Evolutionary conservation across 129 eudicot genomes (phyloP), one percentile per base, ranked within the genome.

Genomic region (Tanacetum coccineum): DNA sequence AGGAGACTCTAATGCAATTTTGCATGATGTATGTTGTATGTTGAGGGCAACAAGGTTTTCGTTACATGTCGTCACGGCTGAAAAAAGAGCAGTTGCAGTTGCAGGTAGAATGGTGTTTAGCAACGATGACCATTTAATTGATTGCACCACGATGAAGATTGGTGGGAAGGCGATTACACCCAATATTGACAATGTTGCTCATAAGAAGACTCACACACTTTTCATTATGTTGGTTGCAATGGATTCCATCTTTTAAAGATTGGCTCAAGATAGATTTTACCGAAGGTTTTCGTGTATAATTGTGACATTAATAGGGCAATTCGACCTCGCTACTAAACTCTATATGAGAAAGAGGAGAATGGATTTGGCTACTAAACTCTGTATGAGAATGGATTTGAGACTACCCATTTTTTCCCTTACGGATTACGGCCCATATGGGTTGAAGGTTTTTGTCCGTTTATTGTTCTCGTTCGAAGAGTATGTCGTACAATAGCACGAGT

Each of bases 81-180:
- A 91, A 63, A 91, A 91, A 18, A 96, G 96, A n/a, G n/a, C n/a
- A n/a, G n/a, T n/a, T n/a, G 97, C 87, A 8, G 97, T 87, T 22
- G 97, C 87, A 1, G 94, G 97, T 1, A 70, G 97, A 60, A 64
- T 91, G 25, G 64, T 77, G 1, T 91, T 87, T 44, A 87, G 90
- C 46, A 6, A 6, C 32, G 97, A n/a, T n/a, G n/a, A n/a, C n/a
- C n/a, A 91, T 70, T 78, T 85, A 90, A 91, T 91, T 26, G 97
- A 91, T 66, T 91, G 97, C 68, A 91, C 97, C 3, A 85, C 85
- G 50, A 87, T 91, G 96, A 94, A 96, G 58, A 83, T 87, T 12
- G 90, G 94, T 2, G 94, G 96, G 18, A 91, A 91, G 50, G 97
- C 96, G 0, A 87, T 87, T 13, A 96, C 94, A 0, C 97, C 97